Base-by-base conservation (phyloP, 208 protist species). In the Leishmania martiniquensis region DNA sequence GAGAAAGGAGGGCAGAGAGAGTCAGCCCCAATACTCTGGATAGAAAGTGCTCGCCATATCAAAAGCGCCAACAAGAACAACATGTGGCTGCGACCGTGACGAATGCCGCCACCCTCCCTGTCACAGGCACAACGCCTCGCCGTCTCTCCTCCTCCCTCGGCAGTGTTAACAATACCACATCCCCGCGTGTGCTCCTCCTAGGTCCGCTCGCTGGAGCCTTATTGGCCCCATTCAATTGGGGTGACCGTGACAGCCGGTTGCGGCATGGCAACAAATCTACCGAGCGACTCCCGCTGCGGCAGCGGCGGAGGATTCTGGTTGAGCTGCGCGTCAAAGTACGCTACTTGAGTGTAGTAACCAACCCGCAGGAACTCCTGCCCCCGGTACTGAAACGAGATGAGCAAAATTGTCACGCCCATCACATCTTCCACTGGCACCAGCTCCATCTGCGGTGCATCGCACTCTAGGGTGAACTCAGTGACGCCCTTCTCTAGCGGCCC, bases 321-420 rank as follows among this genome's bases (percentile, higher is more conserved):
- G 0, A 95, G 80, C 29, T 93, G 80, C 1, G 70, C 78, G 25
- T 97, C 85, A 77, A 94, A 95, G 87, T 99, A 99, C 52, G 95
- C 93, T 52, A 98, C 98, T 76, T 97, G 98, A n/a, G 98, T 94
- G 87, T 99, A 99, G 86, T 99, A 99, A 12, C 98, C 98, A 3
- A 99, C 97, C 10, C 98, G 91, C 72, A 99, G 86, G 80, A 99
- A 99, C 85, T 99, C 97, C 75, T 99, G 88, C 1, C 91, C 85
- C 17, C 88, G 83, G 81, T 99, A 99, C 69, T 95, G 91, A 82
- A 99, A 99, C 0, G 95, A 98, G 39, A 99, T 95, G 52, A 99
- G 84, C 29, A 99, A 81, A 29, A 99, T 97, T 0, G 99, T 99
- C 10, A 99, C 98, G 55, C 97, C 98, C 10, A 99, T 79, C 20